Conservation (phyloP, 208 protist genomes). For the Acanthamoeba royreba region DNA sequence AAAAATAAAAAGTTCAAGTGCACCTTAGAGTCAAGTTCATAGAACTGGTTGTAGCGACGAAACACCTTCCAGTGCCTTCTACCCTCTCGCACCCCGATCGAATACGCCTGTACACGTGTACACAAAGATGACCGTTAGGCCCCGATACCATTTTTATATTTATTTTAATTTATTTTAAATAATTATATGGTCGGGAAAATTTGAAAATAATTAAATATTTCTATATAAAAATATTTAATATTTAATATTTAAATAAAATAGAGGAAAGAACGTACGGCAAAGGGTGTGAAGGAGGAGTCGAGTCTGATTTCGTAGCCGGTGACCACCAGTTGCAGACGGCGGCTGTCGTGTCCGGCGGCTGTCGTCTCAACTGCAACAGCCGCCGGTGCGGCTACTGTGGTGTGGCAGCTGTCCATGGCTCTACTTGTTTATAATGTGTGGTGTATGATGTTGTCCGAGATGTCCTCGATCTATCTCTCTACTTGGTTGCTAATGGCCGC, state of each 20-base stretch:
- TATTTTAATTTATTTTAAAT: background rate
- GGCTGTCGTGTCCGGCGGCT: background rate
- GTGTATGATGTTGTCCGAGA: too few species aligned
- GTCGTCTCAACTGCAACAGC: background rate
- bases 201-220: background rate
- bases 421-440: too few species aligned
- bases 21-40: conserved; percentile 25
- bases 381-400: too few species aligned
- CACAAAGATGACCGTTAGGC: background rate
- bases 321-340: background rate
- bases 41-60: conserved; percentile 33
- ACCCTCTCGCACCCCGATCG: background rate
- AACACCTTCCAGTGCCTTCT: background rate
- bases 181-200: background rate
- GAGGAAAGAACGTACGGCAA: conserved; percentile 7
- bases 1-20: background rate
- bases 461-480: too few species aligned
- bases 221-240: too few species aligned
- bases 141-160: background rate
- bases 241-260: too few species aligned
- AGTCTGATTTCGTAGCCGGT: conserved; percentile 38
- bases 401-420: too few species aligned
- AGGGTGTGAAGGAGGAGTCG: conserved; percentile 13
- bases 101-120: background rate
- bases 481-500: too few species aligned